These are phyloP conservation scores for Asterella californica DNA, from an alignment of 225 moss, liverwort and hornwort genomes.

Conservation along the genomic window DNA sequence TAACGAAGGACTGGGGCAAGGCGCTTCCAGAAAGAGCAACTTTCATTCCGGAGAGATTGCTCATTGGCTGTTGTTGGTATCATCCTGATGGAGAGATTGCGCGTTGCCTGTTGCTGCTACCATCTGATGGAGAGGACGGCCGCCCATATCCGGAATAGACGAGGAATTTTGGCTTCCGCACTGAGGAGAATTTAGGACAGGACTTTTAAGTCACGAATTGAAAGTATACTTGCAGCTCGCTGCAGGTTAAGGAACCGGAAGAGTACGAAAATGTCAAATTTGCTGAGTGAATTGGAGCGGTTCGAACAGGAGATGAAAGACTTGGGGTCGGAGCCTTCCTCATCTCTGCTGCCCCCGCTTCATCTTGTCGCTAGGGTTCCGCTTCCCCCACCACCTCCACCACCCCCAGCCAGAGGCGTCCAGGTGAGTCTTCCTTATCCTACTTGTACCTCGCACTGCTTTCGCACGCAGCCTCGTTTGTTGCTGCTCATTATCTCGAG, in stretches of 20 bases:
- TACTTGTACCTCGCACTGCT: background rate
- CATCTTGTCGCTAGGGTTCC: conserved; percentile 49
- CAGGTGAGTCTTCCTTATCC: conserved; percentile 20
- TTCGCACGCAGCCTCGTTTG: conserved; percentile 9
- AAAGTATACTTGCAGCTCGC: background rate
- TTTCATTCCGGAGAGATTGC: too few species aligned
- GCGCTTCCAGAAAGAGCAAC: too few species aligned
- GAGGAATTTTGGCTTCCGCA: background rate
- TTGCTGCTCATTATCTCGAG: background rate
- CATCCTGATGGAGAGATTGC: too few species aligned
- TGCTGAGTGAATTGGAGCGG: conserved; percentile 85
- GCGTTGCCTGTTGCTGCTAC: too few species aligned
- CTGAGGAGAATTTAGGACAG: background rate
- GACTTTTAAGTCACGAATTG: background rate
- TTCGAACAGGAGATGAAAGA: conserved; percentile 99
- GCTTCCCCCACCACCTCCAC: conserved; percentile 42
- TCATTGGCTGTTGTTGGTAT: too few species aligned
- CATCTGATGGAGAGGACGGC: too few species aligned
- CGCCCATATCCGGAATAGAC: too few species aligned
- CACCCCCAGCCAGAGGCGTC: conserved; percentile 31
- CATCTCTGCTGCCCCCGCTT: conserved; percentile 44
- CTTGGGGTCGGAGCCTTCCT: conserved; percentile 64
- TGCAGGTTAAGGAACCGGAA: background rate
- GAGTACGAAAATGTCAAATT: conserved; percentile 57
- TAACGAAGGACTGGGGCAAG: too few species aligned